Percentiles rank a stretch among this genome's conserved stretches.
Evolutionary conservation across 495 filamentous ascomycete genomes (phyloP).

Genomic region (Aspergillus ellipticus): DNA sequence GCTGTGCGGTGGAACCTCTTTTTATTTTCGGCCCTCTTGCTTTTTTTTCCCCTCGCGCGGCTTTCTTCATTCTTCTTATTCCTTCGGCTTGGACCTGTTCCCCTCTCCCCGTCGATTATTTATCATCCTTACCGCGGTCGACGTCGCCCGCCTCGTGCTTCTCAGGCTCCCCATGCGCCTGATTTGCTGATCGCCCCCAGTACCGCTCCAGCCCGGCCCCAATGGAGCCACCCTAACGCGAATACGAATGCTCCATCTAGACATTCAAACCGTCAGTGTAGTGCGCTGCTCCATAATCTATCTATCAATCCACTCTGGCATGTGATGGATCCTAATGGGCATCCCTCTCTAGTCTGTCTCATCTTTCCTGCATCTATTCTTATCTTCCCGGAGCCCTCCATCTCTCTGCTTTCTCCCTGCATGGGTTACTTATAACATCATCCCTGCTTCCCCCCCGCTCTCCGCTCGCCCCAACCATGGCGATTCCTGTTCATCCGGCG

Average conservation of each 20-base stretch:
- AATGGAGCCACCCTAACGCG: neutral
- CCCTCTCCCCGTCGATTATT: neutral
- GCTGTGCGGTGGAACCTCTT: conserved; percentile 36
- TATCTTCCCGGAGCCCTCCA: neutral
- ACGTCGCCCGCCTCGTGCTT: neutral
- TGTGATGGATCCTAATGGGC: neutral
- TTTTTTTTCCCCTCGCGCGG: neutral
- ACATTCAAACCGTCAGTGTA: neutral
- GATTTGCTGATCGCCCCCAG: neutral
- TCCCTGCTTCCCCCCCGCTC: neutral
- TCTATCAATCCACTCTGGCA: neutral
- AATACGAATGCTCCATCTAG: neutral
- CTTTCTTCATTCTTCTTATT: neutral
- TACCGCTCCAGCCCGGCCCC: neutral
- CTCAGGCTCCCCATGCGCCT: neutral
- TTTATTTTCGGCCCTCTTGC: conserved; percentile 7
- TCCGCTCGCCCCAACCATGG: neutral
- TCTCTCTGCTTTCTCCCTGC: neutral
- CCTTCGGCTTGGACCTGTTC: neutral
- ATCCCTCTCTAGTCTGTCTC: neutral
- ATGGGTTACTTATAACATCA: neutral
- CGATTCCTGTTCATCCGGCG: neutral
- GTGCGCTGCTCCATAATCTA: neutral
- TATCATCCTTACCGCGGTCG: neutral
- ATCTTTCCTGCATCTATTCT: neutral